These are phyloP conservation scores for Lagenaria siceraria DNA, from an alignment of 306 rosid species.

Conservation along the genomic window DNA sequence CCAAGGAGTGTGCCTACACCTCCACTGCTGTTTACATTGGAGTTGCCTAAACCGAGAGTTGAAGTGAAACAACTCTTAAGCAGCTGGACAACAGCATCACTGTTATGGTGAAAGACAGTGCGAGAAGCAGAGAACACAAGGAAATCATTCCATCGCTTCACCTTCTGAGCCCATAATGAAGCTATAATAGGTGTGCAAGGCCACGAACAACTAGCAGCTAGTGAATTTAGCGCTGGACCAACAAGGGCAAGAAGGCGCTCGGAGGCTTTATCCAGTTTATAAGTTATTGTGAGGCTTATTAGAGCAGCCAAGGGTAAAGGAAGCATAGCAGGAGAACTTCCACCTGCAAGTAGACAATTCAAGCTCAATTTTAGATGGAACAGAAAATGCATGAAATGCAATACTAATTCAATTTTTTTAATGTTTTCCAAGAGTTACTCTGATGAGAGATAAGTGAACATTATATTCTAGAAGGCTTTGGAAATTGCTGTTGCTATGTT, in stretches of 20 bases:
- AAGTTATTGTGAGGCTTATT: conserved; percentile 70
- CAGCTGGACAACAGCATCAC: conserved; percentile 87
- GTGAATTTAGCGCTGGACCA: conserved; percentile 51
- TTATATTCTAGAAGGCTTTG: neutral
- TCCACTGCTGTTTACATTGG: conserved; percentile 32
- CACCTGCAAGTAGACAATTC: conserved; percentile 42
- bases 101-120: conserved; percentile 76
- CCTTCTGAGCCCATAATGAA: conserved; percentile 79
- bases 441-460: neutral
- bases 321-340: conserved; percentile 55
- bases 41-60: conserved; percentile 58
- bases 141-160: conserved; percentile 73
- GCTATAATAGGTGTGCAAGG: conserved; percentile 71
- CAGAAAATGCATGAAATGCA: neutral
- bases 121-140: conserved; percentile 61
- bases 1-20: conserved; percentile 82
- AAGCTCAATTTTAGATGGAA: conserved; percentile 13
- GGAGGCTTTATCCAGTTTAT: conserved; percentile 59
- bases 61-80: conserved; percentile 78
- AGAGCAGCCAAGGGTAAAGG: conserved; percentile 96
- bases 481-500: neutral
- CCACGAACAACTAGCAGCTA: conserved; percentile 86
- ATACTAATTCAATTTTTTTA: neutral
- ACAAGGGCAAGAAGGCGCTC: conserved; percentile 51
- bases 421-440: neutral